A percentile compares a stretch with the other conserved stretches of the same genome.
These are phyloP conservation scores for Ulota crispa DNA, from an alignment of 225 moss, liverwort and hornwort genomes.

Conservation along the genomic window DNA sequence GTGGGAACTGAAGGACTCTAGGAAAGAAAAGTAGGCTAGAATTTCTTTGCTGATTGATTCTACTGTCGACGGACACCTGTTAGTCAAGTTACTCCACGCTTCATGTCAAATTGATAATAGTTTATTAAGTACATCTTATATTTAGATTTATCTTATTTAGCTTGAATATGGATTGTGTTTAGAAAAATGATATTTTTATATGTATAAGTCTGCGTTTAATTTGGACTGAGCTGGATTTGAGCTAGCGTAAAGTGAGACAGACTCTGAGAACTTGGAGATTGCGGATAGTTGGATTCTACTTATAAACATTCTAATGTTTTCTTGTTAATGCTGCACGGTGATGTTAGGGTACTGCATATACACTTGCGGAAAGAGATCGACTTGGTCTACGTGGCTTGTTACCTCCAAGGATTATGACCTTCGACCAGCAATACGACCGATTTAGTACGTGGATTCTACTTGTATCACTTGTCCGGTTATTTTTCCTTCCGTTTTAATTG, in stretches of 20 bases:
- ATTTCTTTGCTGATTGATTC: neutral
- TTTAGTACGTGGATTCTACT: conserved; percentile 65
- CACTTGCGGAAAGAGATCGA: conserved; percentile 83
- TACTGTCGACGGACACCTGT: neutral
- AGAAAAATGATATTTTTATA: no score
- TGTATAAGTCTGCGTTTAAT: no score
- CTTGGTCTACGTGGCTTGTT: conserved; percentile 85
- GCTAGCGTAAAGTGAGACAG: neutral
- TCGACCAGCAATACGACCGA: conserved; percentile 81
- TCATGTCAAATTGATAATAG: no score
- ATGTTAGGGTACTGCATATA: conserved; percentile 79
- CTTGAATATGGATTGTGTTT: no score
- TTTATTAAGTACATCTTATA: no score
- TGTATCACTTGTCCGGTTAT: neutral
- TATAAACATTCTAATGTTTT: conserved; percentile 6
- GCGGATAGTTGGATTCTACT: neutral
- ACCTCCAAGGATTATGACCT: conserved; percentile 88
- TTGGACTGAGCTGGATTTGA: no score
- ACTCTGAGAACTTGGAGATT: neutral
- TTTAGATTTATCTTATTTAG: no score
- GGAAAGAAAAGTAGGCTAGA: neutral
- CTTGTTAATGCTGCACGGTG: conserved; percentile 7
- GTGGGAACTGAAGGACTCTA: neutral
- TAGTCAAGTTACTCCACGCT: neutral
- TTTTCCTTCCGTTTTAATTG: neutral